A percentile compares a stretch with the other conserved stretches of the same genome.
phyloP scores from a whole-genome alignment of 23 red algal species.

The Chondrus crispus region DNA sequence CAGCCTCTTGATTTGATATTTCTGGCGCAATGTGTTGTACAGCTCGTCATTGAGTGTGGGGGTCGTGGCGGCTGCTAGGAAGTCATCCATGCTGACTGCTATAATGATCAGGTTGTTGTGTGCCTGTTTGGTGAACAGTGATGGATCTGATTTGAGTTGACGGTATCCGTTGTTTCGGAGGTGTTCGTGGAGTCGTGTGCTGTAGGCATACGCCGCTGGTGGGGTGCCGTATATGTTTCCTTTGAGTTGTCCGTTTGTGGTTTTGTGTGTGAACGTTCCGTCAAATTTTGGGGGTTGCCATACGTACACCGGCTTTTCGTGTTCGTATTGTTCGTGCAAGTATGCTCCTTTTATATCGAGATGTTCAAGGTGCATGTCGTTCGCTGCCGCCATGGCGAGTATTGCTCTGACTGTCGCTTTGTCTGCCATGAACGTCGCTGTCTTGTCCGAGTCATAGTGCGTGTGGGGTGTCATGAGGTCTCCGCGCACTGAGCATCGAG shows the following conservation, averaged over 20 bases:
- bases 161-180: not conserved
- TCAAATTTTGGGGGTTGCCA: constrained; percentile 23
- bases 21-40: too few relatives aligned
- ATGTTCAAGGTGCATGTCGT: not conserved
- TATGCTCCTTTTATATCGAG: not conserved
- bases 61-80: constrained; percentile 9
- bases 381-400: not conserved
- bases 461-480: constrained; percentile 3
- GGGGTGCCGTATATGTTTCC: constrained; percentile 15
- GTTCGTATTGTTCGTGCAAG: not conserved
- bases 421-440: not conserved
- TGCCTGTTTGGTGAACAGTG: not conserved
- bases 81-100: constrained; percentile 21
- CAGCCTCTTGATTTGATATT: too few relatives aligned
- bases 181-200: not conserved
- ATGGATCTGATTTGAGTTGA: constrained; percentile 14
- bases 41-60: not conserved
- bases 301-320: constrained; percentile 15
- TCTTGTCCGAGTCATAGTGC: not conserved
- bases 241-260: not conserved
- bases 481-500: not conserved
- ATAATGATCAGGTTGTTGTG: not conserved
- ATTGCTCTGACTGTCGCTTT: not conserved
- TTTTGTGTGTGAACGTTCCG: not conserved
- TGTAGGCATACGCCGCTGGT: not conserved